Base-by-base conservation (phyloP, 345 rosid species). In the Brassica cretica region DNA sequence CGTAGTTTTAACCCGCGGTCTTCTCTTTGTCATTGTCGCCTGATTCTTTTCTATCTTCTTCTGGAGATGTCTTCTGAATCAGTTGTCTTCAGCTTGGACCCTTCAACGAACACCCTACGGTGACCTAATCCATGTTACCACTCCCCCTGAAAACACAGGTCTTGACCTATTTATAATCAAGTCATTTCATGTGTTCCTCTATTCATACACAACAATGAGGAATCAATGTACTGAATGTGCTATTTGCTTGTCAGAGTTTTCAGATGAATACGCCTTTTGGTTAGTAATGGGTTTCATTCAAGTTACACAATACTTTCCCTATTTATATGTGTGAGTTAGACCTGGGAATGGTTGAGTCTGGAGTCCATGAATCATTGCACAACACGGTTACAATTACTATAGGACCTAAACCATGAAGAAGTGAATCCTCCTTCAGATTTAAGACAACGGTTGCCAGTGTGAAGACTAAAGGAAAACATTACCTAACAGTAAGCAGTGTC, bases 261-360 rank as follows among this genome's bases (percentile, higher is more conserved):
- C 78, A 27, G 89, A 88, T 21, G 87, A 89, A 0, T 93, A 89
- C 68, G 35, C 81, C n/a, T 84, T 94, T 41, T 87, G 95, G 29
- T 87, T 94, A 19, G 71, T 94, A 41, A 94, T 78, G 90, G 85
- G 24, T 92, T 92, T 59, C 98, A 92, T 69, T 83, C 85, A 77
- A 88, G 74, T 84, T 88, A 3, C 92, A 92, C 76, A 90, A 89
- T 70, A 89, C 97, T 12, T 94, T 97, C 53, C 98, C 98, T 0
- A 90, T 94, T 77, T 94, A 97, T 68, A 92, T 95, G 0, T 72
- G 86, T 15, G 87, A 86, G 66, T 86, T 94, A 21, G 94, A 90
- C 61, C 77, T 87, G 46, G 82, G 64, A 19, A 12, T 51, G 19
- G n/a, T 74, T 3, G 78, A 72, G 39, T 80, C 79, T 19, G 56